phyloP scores from a whole-genome alignment of 2,329 filamentous ascomycete genomes.

The Ophiocordyceps camponoti-saundersi region DNA sequence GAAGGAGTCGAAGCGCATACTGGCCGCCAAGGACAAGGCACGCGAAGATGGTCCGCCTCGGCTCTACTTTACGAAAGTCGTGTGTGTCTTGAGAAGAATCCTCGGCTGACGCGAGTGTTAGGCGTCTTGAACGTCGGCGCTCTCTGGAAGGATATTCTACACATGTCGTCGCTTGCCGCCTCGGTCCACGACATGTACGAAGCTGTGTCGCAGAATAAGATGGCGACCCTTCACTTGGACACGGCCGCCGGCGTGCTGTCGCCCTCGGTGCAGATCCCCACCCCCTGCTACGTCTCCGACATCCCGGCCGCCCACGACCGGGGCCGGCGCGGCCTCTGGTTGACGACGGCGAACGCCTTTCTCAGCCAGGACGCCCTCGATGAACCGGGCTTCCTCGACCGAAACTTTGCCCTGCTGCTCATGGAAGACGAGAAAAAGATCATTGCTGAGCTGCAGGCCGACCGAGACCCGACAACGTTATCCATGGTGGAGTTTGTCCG shows the following conservation, averaged over 20 bases:
- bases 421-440: conserved; percentile 67
- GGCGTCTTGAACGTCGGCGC: conserved; percentile 41
- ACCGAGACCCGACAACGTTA: conserved; percentile 57
- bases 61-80: not conserved
- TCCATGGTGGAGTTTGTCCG: conserved; percentile 71
- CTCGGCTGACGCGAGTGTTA: not conserved
- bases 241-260: conserved; percentile 39
- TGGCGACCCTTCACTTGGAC: conserved; percentile 67
- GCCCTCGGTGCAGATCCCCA: conserved; percentile 46
- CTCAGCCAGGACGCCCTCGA: conserved; percentile 49
- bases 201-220: conserved; percentile 67
- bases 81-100: not conserved
- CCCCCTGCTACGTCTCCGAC: conserved; percentile 54
- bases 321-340: conserved; percentile 60
- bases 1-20: conserved; percentile 73
- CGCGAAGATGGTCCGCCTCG: conserved; percentile 42
- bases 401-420: conserved; percentile 73
- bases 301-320: conserved; percentile 52
- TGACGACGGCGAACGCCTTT: conserved; percentile 72
- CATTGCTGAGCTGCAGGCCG: conserved; percentile 56
- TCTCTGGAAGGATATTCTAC: conserved; percentile 55
- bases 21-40: conserved; percentile 66
- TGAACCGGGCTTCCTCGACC: conserved; percentile 55
- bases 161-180: conserved; percentile 60
- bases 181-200: conserved; percentile 72